phyloP scores from a whole-genome alignment of 306 rosid species.

The Fagus crenata region DNA sequence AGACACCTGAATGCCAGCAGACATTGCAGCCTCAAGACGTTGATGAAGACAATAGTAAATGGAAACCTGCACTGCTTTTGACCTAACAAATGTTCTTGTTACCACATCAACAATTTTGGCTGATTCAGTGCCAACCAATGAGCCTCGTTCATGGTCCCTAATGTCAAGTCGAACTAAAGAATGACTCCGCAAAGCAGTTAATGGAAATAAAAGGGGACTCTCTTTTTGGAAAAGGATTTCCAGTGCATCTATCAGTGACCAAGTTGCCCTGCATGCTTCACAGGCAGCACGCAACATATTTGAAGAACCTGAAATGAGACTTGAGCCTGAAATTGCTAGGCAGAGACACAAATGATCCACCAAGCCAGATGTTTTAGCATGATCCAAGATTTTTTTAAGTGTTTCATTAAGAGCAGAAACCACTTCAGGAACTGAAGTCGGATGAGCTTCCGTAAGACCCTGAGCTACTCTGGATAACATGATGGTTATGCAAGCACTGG shows the following conservation, averaged over 20 bases:
- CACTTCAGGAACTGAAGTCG: slow-evolving; percentile 48
- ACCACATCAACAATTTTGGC: slow-evolving; percentile 66
- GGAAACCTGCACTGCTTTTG: slow-evolving; percentile 82
- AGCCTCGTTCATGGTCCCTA: slow-evolving; percentile 49
- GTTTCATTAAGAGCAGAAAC: slow-evolving; percentile 40
- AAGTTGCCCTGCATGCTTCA: slow-evolving; percentile 82
- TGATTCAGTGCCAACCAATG: slow-evolving; percentile 54
- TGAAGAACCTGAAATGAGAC: slow-evolving; percentile 88
- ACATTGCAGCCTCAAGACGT: slow-evolving; percentile 69
- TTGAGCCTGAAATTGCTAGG: slow-evolving; percentile 73
- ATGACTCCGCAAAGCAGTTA: slow-evolving; percentile 56
- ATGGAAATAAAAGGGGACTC: slow-evolving; percentile 60
- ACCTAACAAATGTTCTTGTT: slow-evolving; percentile 68
- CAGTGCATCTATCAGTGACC: slow-evolving; percentile 74
- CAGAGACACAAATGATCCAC: slow-evolving; percentile 79
- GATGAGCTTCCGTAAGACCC: slow-evolving; percentile 52
- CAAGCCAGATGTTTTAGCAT: slow-evolving; percentile 74
- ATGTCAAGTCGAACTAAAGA: slow-evolving; percentile 50
- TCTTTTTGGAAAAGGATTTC: slow-evolving; percentile 56
- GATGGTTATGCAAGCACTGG: slow-evolving; percentile 68
- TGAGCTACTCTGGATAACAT: slow-evolving; percentile 71
- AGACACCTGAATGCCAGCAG: slow-evolving; percentile 77
- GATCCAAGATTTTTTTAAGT: slow-evolving; percentile 63
- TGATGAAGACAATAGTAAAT: slow-evolving; percentile 84
- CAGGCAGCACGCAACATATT: slow-evolving; percentile 77